Base-by-base conservation (phyloP, 176 grass and related monocot genomes). In the Canna indica region DNA sequence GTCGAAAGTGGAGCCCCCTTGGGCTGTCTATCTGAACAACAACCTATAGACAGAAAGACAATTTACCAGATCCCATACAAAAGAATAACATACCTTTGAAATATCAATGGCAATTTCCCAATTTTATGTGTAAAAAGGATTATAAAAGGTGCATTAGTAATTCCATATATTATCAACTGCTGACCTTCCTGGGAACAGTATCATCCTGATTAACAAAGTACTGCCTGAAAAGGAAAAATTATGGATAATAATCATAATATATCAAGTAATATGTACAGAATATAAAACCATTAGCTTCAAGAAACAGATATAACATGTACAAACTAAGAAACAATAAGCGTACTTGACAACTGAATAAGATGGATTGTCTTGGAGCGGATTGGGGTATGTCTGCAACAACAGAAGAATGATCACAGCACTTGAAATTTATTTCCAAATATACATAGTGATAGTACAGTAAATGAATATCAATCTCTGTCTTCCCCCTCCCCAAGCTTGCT, bases 301-400 rank as follows among this genome's bases (percentile, higher is more conserved):
- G 30, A 29, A 58, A 41, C 1, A 59, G 1, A 41, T 73, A 7
- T 30, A 30, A 14, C 17, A n/a, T 15, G 27, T 39, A 41, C 39
- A 15, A 30, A 73, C 4, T 27, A 2, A 44, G 34, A 15, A 29
- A 45, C 3, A 9, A 60, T 42, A n/a, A 73, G 15, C 71, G 12
- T 73, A 73, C 71, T 42, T 73, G 71, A 60, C 71, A 61, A 61
- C 71, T 45, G 71, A 73, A 44, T 73, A 73, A 44, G 71, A 34
- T 73, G 71, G 71, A 60, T 73, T 60, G 24, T 73, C 53, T 73
- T 73, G 53, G 32, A 73, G 33, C 12, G 71, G 71, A 59, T 73
- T 73, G 10, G 71, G 36, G 54, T 73, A 73, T 27, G 71, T 60
- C 71, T 73, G 71, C 36, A 39, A 29, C 34, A 73, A 29, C 34